These are phyloP conservation scores for Lachnellula cervina DNA, from an alignment of 2,329 filamentous ascomycete species.

Conservation along the genomic window DNA sequence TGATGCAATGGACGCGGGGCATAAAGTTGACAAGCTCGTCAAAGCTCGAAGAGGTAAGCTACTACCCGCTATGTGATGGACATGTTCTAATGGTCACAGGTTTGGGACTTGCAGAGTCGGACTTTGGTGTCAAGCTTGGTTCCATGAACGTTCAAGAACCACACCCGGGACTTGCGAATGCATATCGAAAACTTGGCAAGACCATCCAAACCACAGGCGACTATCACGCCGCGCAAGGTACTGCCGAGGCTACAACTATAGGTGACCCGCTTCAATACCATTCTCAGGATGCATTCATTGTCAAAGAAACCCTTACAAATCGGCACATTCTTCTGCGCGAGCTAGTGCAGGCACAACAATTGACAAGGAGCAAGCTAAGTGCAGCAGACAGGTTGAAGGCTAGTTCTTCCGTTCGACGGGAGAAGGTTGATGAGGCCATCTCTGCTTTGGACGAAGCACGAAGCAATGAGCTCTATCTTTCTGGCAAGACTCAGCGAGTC, in stretches of 20 bases:
- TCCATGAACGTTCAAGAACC: conserved; percentile 86
- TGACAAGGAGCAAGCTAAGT: conserved; percentile 73
- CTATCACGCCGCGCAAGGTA: conserved; percentile 93
- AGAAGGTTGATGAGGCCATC: conserved; percentile 99
- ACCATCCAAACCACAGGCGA: conserved; percentile 91
- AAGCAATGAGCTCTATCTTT: conserved; percentile 73
- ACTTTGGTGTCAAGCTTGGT: conserved; percentile 86
- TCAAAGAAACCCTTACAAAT: conserved; percentile 97
- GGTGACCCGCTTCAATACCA: conserved; percentile 93
- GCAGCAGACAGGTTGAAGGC: conserved; percentile 86
- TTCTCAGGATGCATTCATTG: conserved; percentile 92
- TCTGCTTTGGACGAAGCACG: conserved; percentile 81
- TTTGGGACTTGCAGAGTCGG: conserved; percentile 84
- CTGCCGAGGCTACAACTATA: conserved; percentile 89
- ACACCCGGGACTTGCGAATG: conserved; percentile 79
- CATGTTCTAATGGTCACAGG: conserved; percentile 50
- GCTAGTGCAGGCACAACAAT: conserved; percentile 83
- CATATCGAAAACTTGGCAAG: conserved; percentile 92
- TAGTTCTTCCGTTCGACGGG: conserved; percentile 78
- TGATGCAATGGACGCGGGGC: conserved; percentile 91
- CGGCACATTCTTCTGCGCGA: conserved; percentile 94
- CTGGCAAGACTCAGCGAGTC: conserved; percentile 81
- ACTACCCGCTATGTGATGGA: conserved; percentile 7
- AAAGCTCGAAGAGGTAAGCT: conserved; percentile 79
- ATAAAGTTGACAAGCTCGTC: conserved; percentile 92